phyloP scores from a whole-genome alignment of 805 yeast genomes.

The Pichia phayaonensis region DNA sequence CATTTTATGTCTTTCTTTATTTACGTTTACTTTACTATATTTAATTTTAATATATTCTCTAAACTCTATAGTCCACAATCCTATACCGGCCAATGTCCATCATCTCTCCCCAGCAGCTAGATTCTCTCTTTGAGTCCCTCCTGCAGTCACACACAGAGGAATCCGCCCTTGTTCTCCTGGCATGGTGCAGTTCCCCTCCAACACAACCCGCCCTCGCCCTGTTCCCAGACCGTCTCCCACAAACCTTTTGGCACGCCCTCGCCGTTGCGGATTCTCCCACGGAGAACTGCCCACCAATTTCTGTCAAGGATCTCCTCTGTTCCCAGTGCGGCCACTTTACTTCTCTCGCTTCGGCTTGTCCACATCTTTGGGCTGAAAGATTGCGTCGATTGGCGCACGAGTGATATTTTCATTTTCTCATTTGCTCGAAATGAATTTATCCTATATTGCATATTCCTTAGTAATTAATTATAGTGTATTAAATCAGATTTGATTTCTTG shows the following conservation, averaged over 20 bases:
- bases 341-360: background rate
- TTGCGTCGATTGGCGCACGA: background rate
- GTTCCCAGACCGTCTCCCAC: background rate
- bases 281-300: background rate
- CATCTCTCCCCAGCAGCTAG: background rate
- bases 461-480: too few relatives aligned
- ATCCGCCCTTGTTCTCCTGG: background rate
- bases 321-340: conserved; percentile 1
- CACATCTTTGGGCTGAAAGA: background rate
- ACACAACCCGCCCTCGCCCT: background rate
- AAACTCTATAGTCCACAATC: background rate
- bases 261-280: background rate
- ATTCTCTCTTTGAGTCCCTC: background rate
- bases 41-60: too few relatives aligned
- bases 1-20: too few relatives aligned
- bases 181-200: background rate
- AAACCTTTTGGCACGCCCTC: background rate
- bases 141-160: background rate
- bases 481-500: background rate
- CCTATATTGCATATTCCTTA: background rate
- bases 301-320: background rate
- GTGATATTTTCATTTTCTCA: background rate
- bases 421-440: background rate
- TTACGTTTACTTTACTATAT: too few relatives aligned
- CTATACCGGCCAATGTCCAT: background rate